Base-by-base conservation (phyloP, 441 rosid species). In the Adansonia gregorii region DNA sequence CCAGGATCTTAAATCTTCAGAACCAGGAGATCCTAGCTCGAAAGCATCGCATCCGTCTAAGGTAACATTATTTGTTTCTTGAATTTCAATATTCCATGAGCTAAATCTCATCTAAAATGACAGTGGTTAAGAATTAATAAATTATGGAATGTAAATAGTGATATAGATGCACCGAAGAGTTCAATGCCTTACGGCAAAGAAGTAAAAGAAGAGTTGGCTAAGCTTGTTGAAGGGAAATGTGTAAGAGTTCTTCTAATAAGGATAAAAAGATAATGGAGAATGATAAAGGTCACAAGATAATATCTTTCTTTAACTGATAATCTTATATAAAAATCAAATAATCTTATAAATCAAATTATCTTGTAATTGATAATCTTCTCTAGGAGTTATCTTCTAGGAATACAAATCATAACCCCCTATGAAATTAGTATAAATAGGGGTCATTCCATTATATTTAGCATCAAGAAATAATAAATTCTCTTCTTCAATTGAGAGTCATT, bases 111-210 rank as follows among this genome's bases (percentile, higher is more conserved):
- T 69, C 22, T 27, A 6, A 15, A 51, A 46, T 64, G 76, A 19
- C 12, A 49, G 17, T 39, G 20, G 14, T 5, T 31, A 31, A 55
- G 19, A 4, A 60, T 60, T 22, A 24, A 60, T 60, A 5, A 11
- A 60, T 60, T 48, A 52, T 41, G 41, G 51, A 79, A 72, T 27
- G 41, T 35, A 35, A 35, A 43, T 70, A 91, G 93, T 83, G 95
- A 90, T 8, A 87, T 88, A 48, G 93, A 91, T 80, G 90, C 93
- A n/a, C 93, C 91, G 1, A 93, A 89, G 79, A 74, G 87, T 55
- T 12, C 65, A 67, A 91, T 88, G 93, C 88, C 90, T 0, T 87
- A 84, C 3, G 91, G 95, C 20, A 78, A 83, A 72, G 90, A 88
- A 78, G 90, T 92, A 39, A 82, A 85, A 20, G 84, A 87, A 22